These are phyloP conservation scores for Selaginella tamariscina DNA, from an alignment of 75 land plant species.

Conservation along the genomic window DNA sequence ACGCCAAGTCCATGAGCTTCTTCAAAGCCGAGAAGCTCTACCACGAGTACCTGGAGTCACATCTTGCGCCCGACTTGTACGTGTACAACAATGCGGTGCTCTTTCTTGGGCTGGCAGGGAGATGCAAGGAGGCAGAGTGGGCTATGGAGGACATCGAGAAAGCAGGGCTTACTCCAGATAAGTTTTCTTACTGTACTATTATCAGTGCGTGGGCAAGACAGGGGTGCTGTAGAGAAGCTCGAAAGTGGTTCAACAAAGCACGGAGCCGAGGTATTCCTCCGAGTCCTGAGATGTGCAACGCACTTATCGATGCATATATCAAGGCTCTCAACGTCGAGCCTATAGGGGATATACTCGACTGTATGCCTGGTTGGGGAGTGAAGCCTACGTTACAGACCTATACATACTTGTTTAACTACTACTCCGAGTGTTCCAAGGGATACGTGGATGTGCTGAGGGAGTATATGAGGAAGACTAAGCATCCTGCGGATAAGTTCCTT, in stretches of 20 bases:
- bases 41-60: neutral
- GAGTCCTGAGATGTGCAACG: neutral
- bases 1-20: neutral
- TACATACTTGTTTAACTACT: neutral
- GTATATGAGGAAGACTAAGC: neutral
- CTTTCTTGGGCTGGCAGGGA: neutral
- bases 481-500: constrained; percentile 3
- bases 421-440: constrained; percentile 1
- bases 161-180: constrained; percentile 4
- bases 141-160: neutral
- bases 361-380: constrained; percentile 1
- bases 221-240: neutral
- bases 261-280: neutral
- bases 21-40: neutral
- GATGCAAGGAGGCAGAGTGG: constrained; percentile 1
- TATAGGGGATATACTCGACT: neutral
- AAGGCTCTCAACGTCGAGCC: neutral
- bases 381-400: constrained; percentile 1
- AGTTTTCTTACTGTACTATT: neutral
- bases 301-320: neutral
- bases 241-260: neutral
- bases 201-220: neutral
- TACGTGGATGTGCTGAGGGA: neutral
- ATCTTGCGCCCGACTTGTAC: neutral
- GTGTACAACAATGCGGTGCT: constrained; percentile 4